Evolutionary conservation across 2,329 filamentous ascomycete species (phyloP).

Genomic region (Macrophomina phaseolina): DNA sequence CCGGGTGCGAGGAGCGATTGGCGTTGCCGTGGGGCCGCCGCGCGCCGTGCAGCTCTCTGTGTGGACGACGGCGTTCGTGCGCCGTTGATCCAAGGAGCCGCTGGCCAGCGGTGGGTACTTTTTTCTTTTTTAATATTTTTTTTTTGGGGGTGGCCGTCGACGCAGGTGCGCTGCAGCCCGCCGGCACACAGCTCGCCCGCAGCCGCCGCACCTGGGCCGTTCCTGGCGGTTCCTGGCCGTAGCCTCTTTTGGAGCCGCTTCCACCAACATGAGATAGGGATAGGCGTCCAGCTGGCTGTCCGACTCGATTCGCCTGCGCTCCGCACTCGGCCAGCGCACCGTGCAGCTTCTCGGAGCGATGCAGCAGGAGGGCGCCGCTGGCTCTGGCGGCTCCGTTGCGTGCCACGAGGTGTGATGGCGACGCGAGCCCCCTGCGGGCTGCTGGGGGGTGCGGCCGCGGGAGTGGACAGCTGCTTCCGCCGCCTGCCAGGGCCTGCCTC

Average conservation of each 20-base stretch:
- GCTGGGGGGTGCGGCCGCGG: slow-evolving; percentile 7
- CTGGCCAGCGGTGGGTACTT: not conserved
- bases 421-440: slow-evolving; percentile 10
- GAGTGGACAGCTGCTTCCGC: slow-evolving; percentile 10
- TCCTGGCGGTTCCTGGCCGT: slow-evolving; percentile 9
- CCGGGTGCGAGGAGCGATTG: slow-evolving; percentile 15
- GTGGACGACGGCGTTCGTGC: not conserved
- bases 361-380: not conserved
- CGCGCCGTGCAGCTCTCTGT: slow-evolving; percentile 12
- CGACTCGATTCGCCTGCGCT: not conserved
- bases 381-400: not conserved
- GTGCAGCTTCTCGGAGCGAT: not conserved
- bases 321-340: slow-evolving; percentile 10
- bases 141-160: not conserved
- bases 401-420: not conserved
- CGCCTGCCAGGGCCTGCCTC: slow-evolving; percentile 15
- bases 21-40: not conserved
- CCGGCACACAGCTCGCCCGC: not conserved
- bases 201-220: slow-evolving; percentile 16
- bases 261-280: slow-evolving; percentile 13
- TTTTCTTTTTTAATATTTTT: not conserved
- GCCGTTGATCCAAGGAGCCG: not conserved
- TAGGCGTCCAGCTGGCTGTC: not conserved
- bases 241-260: slow-evolving; percentile 13
- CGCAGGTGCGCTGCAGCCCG: slow-evolving; percentile 21